Base-by-base conservation (phyloP, 2,329 filamentous ascomycete genomes). In the Calonectria fujianensis region DNA sequence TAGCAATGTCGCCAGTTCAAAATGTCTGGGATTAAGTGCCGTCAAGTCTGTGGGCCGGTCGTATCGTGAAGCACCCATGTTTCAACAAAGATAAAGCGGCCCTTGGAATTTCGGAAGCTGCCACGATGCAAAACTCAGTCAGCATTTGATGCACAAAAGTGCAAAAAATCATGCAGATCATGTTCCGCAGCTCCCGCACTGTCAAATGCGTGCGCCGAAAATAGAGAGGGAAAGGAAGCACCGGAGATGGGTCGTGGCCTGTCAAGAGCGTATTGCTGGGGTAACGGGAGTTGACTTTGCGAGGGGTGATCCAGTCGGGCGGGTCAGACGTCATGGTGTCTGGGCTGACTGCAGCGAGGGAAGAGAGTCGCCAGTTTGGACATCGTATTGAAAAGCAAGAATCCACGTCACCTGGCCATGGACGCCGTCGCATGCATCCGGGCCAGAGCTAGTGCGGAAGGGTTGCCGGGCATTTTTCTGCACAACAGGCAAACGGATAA, bases 241-340 rank as follows among this genome's bases (percentile, higher is more conserved):
- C 45, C 39, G 61, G 35, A 31, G 54, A 52, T 37, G 37, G 50
- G 50, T 51, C 50, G 31, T 51, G 48, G 31, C n/a, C 50, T 61
- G 52, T 69, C 67, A 32, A 50, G 67, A 39, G 48, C 50, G 29
- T 35, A 70, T 70, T 70, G 35, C 68, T 64, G 57, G 57, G 68
- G 24, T 35, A 70, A 70, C 57, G 68, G 54, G 27, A 50, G 29
- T 69, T 65, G 61, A 65, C 57, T 63, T 63, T 61, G 57, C 35
- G 57, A 61, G 57, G 57, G 57, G 57, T 35, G n/a, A 39, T 16
- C 57, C 57, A 37, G 35, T 61, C 31, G 57, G 57, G 57, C 35
- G 57, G 57, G 57, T 63, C 57, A 61, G 57, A 63, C 57, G 57
- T 63, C 57, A 63, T 63, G 57, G 57, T 14, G n/a, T 63, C 24